Evolutionary conservation across 2,329 filamentous ascomycete species (phyloP).

Genomic region (Talaromyces marneffei): DNA sequence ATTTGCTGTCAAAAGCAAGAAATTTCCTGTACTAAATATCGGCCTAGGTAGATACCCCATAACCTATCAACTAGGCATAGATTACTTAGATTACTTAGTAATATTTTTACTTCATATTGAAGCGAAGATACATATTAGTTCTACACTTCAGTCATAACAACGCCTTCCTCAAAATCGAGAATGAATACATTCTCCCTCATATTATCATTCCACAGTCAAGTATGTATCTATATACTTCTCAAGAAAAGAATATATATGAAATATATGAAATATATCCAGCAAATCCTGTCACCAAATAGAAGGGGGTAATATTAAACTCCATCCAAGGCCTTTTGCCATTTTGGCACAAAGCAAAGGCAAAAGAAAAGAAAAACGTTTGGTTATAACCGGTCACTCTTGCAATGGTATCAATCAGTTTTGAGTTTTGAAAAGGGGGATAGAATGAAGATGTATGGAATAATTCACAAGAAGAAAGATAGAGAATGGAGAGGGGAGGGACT

Average conservation of each 20-base stretch:
- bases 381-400: not conserved
- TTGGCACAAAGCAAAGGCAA: not conserved
- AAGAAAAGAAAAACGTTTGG: not conserved
- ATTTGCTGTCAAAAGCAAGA: not conserved
- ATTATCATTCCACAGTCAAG: not conserved
- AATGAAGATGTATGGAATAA: not conserved
- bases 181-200: not conserved
- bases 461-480: constrained; percentile 1
- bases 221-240: not conserved
- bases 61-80: no score
- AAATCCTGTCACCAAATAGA: not conserved
- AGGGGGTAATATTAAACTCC: constrained; percentile 1
- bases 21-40: not conserved
- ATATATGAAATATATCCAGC: not conserved
- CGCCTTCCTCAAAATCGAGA: no score
- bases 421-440: not conserved
- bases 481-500: not conserved
- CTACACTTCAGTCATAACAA: no score
- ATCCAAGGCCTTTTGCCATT: constrained; percentile 1
- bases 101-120: no score
- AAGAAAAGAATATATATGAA: constrained; percentile 6
- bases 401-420: constrained; percentile 1
- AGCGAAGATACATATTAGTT: no score
- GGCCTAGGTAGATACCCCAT: no score
- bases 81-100: constrained; percentile 20